These are phyloP conservation scores for Suillus placidus DNA, from an alignment of 768 basidiomycete genomes.

Conservation along the genomic window DNA sequence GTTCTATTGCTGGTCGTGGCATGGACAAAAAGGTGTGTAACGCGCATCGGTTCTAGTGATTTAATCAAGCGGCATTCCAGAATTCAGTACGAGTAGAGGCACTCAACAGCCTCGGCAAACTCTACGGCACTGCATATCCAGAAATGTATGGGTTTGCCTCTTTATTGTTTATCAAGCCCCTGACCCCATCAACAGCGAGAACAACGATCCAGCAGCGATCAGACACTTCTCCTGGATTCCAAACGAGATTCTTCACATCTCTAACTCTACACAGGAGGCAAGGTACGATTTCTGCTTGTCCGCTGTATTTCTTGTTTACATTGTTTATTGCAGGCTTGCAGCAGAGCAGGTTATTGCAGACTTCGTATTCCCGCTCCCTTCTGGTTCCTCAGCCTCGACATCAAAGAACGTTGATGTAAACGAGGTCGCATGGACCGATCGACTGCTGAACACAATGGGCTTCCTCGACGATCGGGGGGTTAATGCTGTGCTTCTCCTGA, in stretches of 20 bases:
- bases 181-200: conserved; percentile 57
- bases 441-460: conserved; percentile 71
- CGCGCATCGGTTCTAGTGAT: background rate
- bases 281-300: conserved; percentile 43
- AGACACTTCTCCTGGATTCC: conserved; percentile 95
- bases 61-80: conserved; percentile 35
- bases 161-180: background rate
- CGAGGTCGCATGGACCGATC: conserved; percentile 85
- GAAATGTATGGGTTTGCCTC: conserved; percentile 70
- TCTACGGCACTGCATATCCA: conserved; percentile 81
- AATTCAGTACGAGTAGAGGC: conserved; percentile 73
- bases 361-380: conserved; percentile 82
- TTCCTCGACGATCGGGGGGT: conserved; percentile 63
- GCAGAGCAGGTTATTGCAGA: conserved; percentile 72
- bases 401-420: conserved; percentile 61
- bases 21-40: conserved; percentile 80
- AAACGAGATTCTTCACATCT: conserved; percentile 61
- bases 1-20: conserved; percentile 67
- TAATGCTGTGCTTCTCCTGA: conserved; percentile 59
- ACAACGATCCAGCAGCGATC: conserved; percentile 70
- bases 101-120: conserved; percentile 68
- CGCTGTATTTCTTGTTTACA: conserved; percentile 5
- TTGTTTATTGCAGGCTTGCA: conserved; percentile 43
- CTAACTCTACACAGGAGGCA: conserved; percentile 54
- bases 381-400: conserved; percentile 44